Evolutionary conservation across 139 green algal genomes (phyloP).

Genomic region (Monoraphidium neglectum): DNA sequence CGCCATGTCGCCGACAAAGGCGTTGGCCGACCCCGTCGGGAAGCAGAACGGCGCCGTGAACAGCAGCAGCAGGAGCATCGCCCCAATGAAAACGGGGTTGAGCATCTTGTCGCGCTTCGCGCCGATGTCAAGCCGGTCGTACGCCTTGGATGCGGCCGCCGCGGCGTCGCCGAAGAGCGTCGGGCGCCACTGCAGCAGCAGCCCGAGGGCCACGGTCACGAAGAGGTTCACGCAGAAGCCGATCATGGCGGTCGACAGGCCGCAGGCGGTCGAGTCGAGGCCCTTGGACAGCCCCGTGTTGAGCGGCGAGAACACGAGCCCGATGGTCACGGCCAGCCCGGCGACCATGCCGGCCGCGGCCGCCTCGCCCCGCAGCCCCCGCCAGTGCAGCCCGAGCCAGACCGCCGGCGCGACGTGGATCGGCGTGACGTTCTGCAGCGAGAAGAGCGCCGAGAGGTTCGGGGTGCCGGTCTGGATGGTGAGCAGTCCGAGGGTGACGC

Average conservation of each 20-base stretch:
- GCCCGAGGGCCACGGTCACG: conserved; percentile 31
- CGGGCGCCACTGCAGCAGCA: conserved; percentile 36
- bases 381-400: conserved; percentile 57
- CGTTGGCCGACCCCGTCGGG: conserved; percentile 19
- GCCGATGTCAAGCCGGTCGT: conserved; percentile 42
- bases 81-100: conserved; percentile 20
- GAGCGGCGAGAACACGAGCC: conserved; percentile 38
- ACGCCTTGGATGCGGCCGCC: neutral
- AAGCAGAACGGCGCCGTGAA: conserved; percentile 55
- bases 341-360: conserved; percentile 35
- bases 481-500: conserved; percentile 11
- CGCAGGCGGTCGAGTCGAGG: conserved; percentile 35
- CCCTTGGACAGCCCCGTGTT: conserved; percentile 33
- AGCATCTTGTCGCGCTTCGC: conserved; percentile 26
- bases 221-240: conserved; percentile 49
- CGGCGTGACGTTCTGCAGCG: conserved; percentile 41
- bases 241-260: conserved; percentile 46
- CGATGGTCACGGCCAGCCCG: conserved; percentile 39
- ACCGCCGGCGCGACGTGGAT: conserved; percentile 51
- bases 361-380: conserved; percentile 41
- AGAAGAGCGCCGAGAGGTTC: conserved; percentile 10
- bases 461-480: too few relatives aligned
- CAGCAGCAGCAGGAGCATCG: conserved; percentile 32
- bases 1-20: conserved; percentile 42
- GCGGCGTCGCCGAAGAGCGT: neutral